A percentile compares a stretch with the other conserved stretches of the same genome.
Evolutionary conservation across 176 grass and related monocot genomes (phyloP).

Genomic region (Hordeum marinum): DNA sequence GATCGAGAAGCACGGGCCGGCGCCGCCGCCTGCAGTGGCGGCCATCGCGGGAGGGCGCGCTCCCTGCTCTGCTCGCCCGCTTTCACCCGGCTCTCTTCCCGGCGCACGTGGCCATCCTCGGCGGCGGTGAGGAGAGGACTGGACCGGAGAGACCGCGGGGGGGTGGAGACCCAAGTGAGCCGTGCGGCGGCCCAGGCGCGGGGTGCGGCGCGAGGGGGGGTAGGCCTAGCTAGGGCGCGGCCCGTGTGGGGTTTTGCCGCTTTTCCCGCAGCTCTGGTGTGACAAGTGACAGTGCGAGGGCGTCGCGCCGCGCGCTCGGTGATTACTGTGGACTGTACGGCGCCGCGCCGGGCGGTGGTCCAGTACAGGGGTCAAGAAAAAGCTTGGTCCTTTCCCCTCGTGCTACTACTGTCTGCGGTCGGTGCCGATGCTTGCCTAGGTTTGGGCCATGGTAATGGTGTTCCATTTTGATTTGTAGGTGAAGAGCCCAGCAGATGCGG

Average conservation of each 20-base stretch:
- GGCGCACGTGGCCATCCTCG: neutral
- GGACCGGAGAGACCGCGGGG: neutral
- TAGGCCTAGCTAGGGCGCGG: neutral
- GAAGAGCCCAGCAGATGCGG: neutral
- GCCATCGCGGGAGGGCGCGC: neutral
- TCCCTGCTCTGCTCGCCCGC: neutral
- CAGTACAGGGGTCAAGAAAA: neutral
- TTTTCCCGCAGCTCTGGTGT: neutral
- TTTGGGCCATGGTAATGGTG: neutral
- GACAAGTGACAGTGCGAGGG: neutral
- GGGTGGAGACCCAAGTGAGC: neutral
- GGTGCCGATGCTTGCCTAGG: neutral
- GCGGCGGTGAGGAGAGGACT: neutral
- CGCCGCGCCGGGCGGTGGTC: neutral
- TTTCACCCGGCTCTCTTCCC: neutral
- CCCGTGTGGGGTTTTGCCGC: neutral
- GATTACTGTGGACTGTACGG: neutral
- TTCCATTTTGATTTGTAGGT: neutral
- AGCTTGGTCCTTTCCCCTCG: neutral
- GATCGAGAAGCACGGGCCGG: constrained; percentile 38
- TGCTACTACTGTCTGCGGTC: neutral
- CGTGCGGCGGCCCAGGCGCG: neutral
- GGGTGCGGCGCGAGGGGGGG: neutral
- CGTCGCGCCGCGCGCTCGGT: neutral
- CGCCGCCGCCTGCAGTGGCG: neutral